Percentiles rank a stretch among this genome's conserved stretches.
Evolutionary conservation across 208 protist genomes (phyloP).

Genomic region (Crithidia sp.): DNA sequence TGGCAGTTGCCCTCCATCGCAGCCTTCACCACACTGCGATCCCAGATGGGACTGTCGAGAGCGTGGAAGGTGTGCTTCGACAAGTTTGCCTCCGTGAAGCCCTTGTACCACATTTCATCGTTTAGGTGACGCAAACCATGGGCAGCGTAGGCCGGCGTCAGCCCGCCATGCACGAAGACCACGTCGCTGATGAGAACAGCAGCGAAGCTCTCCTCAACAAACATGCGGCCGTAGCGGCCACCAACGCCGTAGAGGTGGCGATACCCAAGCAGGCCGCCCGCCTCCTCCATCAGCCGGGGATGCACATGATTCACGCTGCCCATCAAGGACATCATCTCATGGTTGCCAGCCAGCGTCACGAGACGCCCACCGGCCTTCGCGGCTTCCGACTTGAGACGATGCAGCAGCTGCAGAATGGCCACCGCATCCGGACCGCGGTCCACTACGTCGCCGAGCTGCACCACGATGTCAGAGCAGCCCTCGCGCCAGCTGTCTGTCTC

Average conservation of each 20-base stretch:
- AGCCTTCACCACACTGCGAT: constrained; percentile 29
- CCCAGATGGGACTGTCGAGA: constrained; percentile 45
- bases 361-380: constrained; percentile 59
- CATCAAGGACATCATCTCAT: constrained; percentile 56
- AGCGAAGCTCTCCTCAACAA: constrained; percentile 42
- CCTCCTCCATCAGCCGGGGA: constrained; percentile 22
- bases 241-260: constrained; percentile 27
- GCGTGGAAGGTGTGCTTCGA: constrained; percentile 21
- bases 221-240: constrained; percentile 50
- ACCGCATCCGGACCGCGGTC: constrained; percentile 49
- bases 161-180: constrained; percentile 70
- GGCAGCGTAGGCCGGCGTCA: constrained; percentile 35
- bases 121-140: constrained; percentile 44
- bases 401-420: constrained; percentile 56
- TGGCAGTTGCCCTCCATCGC: constrained; percentile 38
- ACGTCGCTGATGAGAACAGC: constrained; percentile 35
- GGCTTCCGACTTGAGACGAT: constrained; percentile 15
- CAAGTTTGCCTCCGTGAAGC: not conserved
- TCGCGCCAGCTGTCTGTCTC: constrained; percentile 38
- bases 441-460: constrained; percentile 77
- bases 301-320: constrained; percentile 22
- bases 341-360: constrained; percentile 66
- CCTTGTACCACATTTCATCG: constrained; percentile 27
- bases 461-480: constrained; percentile 43
- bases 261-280: constrained; percentile 31